Percentiles rank a stretch among this genome's conserved stretches.
Conservation (phyloP, 2,329 filamentous ascomycete species). For the Exophiala oligosperma region DNA sequence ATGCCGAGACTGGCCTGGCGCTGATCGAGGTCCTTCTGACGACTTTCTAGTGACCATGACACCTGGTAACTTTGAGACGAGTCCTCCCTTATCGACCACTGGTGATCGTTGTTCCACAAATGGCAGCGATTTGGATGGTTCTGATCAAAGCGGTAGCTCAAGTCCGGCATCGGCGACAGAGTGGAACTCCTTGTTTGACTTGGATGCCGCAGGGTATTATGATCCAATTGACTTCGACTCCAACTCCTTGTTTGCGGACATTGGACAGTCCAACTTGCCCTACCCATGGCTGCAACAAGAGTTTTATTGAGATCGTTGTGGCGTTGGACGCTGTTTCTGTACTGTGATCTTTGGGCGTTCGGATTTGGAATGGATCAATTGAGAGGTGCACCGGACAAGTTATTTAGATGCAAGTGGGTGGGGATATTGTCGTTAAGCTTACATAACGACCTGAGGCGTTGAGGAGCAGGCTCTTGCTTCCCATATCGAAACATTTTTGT, state of each 20-base stretch:
- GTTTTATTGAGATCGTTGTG: not conserved
- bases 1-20: not conserved
- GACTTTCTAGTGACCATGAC: not conserved
- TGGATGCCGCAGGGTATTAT: not conserved
- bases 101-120: not conserved
- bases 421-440: too few species aligned
- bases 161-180: not conserved
- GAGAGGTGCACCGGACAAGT: too few species aligned
- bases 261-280: not conserved
- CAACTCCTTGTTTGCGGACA: not conserved
- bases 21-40: not conserved
- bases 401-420: too few species aligned
- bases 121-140: not conserved
- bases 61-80: not conserved
- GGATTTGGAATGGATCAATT: too few species aligned
- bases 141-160: not conserved
- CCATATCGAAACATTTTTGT: too few species aligned
- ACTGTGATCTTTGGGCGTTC: not conserved
- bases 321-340: not conserved
- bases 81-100: not conserved
- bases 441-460: too few species aligned
- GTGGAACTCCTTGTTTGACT: not conserved
- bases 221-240: not conserved
- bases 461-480: too few species aligned
- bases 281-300: not conserved